phyloP scores from a whole-genome alignment of 1,284 basidiomycete species.

The Xerocomus subilludens region DNA sequence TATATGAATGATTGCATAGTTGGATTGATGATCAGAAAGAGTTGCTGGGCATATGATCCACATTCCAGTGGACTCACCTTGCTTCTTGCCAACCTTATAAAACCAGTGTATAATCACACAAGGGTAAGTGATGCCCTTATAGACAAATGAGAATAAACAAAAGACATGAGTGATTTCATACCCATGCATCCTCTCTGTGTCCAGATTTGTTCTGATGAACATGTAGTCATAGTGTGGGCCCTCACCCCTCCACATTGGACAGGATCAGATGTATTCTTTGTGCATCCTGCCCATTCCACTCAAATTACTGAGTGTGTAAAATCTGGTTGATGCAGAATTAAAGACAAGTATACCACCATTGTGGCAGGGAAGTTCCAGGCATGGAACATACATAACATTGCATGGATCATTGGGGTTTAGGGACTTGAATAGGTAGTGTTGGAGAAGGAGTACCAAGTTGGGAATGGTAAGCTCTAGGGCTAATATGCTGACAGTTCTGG shows the following conservation, averaged over 20 bases:
- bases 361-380: conserved; percentile 2
- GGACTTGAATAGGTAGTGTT: conserved; percentile 16
- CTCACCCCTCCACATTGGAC: conserved; percentile 32
- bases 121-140: conserved; percentile 18
- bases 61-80: conserved; percentile 36
- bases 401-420: conserved; percentile 15
- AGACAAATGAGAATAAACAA: conserved; percentile 31
- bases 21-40: conserved; percentile 20
- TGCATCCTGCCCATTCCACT: conserved; percentile 42
- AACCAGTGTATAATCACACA: conserved; percentile 38
- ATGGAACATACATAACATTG: conserved; percentile 1
- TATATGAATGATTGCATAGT: conserved; percentile 24
- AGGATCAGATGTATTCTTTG: conserved; percentile 43
- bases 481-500: conserved; percentile 18
- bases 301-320: conserved; percentile 50
- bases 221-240: conserved; percentile 36
- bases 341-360: conserved; percentile 23
- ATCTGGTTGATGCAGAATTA: conserved; percentile 33
- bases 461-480: conserved; percentile 34
- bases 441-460: conserved; percentile 26
- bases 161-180: conserved; percentile 35
- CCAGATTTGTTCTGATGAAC: conserved; percentile 35
- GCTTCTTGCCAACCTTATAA: conserved; percentile 21
- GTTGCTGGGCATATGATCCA: conserved; percentile 34
- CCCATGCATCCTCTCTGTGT: conserved; percentile 29